Conservation (phyloP, 208 protist genomes). For the Leishmania turanica region DNA sequence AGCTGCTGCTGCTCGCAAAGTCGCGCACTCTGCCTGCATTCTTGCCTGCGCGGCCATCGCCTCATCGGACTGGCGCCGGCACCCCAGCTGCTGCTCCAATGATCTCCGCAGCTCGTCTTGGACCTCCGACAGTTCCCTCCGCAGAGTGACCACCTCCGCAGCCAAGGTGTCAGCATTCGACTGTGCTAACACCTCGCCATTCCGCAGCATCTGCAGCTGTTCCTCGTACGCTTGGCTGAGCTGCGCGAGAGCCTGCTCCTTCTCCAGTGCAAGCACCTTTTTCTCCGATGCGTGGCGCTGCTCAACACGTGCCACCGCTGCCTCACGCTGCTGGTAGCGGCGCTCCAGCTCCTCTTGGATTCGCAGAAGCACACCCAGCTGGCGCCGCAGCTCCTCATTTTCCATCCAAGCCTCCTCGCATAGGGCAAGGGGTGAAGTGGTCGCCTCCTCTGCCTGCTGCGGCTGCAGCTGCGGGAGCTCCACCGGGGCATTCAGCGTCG, state of each 20-base stretch:
- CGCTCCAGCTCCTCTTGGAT: conserved; percentile 31
- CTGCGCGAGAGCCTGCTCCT: conserved; percentile 5
- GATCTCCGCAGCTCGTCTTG: conserved; percentile 20
- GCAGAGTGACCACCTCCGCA: conserved; percentile 1
- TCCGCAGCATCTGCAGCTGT: conserved; percentile 8
- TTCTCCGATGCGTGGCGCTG: conserved; percentile 14
- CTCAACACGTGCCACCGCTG: neutral
- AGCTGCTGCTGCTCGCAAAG: neutral
- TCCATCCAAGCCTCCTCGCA: conserved; percentile 6
- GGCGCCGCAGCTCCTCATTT: conserved; percentile 16
- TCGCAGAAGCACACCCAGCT: conserved; percentile 18
- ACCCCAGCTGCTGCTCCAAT: conserved; percentile 6
- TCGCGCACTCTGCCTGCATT: conserved; percentile 1
- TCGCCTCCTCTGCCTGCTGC: neutral
- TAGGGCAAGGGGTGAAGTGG: neutral
- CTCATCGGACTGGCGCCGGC: neutral
- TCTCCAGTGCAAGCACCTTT: conserved; percentile 3
- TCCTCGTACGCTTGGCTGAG: conserved; percentile 3
- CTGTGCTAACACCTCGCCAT: neutral
- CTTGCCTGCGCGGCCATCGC: neutral
- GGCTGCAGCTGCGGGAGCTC: conserved; percentile 8
- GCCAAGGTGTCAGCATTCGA: neutral
- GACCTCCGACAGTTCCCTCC: conserved; percentile 1
- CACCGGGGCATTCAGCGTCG: neutral
- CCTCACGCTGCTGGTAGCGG: conserved; percentile 21